Base-by-base conservation (phyloP, 768 basidiomycete genomes). In the Boletus barrowsii region DNA sequence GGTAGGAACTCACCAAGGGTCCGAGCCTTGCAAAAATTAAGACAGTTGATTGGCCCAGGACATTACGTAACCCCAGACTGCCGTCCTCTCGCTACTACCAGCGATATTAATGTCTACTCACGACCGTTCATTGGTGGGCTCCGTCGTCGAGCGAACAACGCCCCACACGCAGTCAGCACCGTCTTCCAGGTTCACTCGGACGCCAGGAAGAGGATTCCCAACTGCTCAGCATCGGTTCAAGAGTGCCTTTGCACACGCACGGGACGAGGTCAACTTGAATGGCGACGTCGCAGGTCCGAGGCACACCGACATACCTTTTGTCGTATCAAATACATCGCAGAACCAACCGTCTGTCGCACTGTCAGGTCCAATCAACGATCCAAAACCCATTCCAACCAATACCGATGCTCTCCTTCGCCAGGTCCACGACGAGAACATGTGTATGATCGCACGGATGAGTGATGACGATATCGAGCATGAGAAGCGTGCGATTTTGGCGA, bases 391-490 rank as follows among this genome's bases (percentile, higher is more conserved):
- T 24, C 64, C 58, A 11, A 62, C 63, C 17, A 35, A 67, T 2
- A 68, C 73, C 1, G 57, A 66, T 56, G 72, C 74, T 45, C 84
- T 86, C 79, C 74, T 81, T 51, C 71, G 69, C 10, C 82, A 82
- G 61, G 80, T 85, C 49, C 83, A 81, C 60, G 75, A 76, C 51
- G 88, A 92, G 63, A 94, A 95, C 58, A 76, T 79, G 53, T 68
- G 72, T 11, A 70, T 72, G 29, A 79, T 95, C 2, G 81, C 80
- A 17, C 68, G 63, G 2, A 95, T 95, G 93, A 77, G 79, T 3
- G 79, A 81, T 11, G 82, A 83, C 15, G 88, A 94, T 66, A 76
- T 84, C 10, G 83, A 86, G 56, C 68, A 79, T 48, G 91, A 88
- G 67, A 75, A 76, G 42, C 71, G 72, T 47, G 82, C 90, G 56